Base-by-base conservation (phyloP, 2,329 filamentous ascomycete genomes). In the Aspergillus proliferans region DNA sequence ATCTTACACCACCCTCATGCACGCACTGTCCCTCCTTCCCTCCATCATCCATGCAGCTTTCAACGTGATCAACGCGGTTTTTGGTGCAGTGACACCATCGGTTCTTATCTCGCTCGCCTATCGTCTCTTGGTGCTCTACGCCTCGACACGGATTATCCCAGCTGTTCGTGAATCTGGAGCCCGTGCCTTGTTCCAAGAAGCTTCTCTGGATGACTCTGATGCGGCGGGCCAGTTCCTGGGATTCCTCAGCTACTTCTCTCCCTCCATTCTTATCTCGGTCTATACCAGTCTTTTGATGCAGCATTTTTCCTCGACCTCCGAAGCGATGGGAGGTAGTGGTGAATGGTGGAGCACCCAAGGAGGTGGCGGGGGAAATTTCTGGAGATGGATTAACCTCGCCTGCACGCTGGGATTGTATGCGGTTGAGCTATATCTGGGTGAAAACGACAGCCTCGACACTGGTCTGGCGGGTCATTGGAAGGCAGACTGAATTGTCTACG, bases 221-320 rank as follows among this genome's bases (percentile, higher is more conserved):
- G 85, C 85, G 6, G 88, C 90, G 19, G 88, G 84, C 58, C 86
- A 85, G 58, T 75, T 95, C 5, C 74, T 97, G 14, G 88, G 86
- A 1, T 82, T 96, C 55, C 75, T 97, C 38, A 93, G 86, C 59
- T 96, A 91, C 83, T 97, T 96, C 71, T 93, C 88, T 15, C 92
- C 93, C 0, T 94, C 88, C 21, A 94, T 97, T 48, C 78, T 98
- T 47, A 92, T 98, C 52, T 87, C 93, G 3, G 91, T 97, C 26
- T 98, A 98, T 70, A 98, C 93, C 2, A 96, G 91, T 69, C 73
- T 98, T 45, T 74, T 98, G 30, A 85, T 97, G 75, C 93, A 97
- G 68, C 93, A 98, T 69, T 97, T 98, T 64, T 87, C 89, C 4
- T 85, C 87, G 9, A 86, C 79, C 14, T 81, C 67, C 22, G 73